phyloP scores from a whole-genome alignment of 768 basidiomycete genomes.

The Amanita brunnescens region DNA sequence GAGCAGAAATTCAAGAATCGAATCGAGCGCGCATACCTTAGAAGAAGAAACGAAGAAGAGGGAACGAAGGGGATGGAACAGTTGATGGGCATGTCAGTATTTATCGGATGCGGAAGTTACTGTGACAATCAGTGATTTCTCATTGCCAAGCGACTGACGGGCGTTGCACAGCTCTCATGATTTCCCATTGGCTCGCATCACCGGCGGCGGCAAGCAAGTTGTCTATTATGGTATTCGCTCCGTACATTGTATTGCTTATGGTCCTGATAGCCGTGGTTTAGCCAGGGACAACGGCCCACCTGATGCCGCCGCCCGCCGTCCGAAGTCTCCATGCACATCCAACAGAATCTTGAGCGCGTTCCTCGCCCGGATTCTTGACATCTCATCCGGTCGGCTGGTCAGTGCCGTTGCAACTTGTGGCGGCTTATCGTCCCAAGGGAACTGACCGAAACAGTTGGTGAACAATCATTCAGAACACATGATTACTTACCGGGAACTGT shows the following conservation, averaged over 20 bases:
- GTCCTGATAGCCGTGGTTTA: constrained; percentile 24
- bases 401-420: constrained; percentile 62
- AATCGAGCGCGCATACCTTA: constrained; percentile 28
- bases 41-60: constrained; percentile 32
- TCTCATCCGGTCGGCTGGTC: constrained; percentile 67
- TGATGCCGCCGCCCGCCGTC: constrained; percentile 42
- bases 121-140: not conserved
- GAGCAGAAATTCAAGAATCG: constrained; percentile 19
- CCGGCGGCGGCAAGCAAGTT: not conserved
- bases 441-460: constrained; percentile 36
- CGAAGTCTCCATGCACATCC: constrained; percentile 88
- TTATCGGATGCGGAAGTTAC: constrained; percentile 30
- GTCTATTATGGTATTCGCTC: constrained; percentile 11
- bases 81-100: constrained; percentile 19
- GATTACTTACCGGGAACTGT: constrained; percentile 39
- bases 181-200: not conserved
- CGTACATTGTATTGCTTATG: constrained; percentile 19
- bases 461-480: constrained; percentile 17
- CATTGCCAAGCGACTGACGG: not conserved
- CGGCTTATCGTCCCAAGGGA: constrained; percentile 70
- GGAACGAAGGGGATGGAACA: constrained; percentile 18
- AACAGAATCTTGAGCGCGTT: constrained; percentile 91
- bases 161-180: not conserved
- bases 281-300: constrained; percentile 31
- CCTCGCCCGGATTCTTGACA: constrained; percentile 83